Evolutionary conservation across 1,284 basidiomycete species (phyloP), one percentile per base, ranked within the genome.

Genomic region (Pholiota adiposa): DNA sequence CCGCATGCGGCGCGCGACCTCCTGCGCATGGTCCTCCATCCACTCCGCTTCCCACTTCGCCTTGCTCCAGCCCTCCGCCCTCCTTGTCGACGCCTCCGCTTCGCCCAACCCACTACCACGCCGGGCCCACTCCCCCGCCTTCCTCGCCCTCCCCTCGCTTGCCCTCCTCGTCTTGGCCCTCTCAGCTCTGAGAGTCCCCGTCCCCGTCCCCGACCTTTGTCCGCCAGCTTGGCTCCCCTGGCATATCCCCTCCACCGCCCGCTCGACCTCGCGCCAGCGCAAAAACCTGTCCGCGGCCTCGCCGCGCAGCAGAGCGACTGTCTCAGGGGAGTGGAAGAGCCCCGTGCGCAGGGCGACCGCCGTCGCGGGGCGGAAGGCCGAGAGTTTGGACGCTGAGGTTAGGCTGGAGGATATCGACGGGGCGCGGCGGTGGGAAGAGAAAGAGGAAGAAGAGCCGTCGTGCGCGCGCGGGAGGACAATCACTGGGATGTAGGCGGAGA

Each of bases 221-320:
- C 48, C 33, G 27, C 14, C 27, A 41, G 41, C 53, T 14, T 18
- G 56, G 43, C 55, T 51, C 3, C 54, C 59, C 7, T 62, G 36
- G 36, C 56, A 53, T 18, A 69, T 67, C 12, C 55, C 50, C 21
- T 61, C 72, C 14, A 83, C 80, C 4, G 80, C 79, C 33, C 79
- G 77, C 65, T 89, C 85, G 29, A 88, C 81, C 67, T 89, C 87
- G 44, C 85, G 77, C 89, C 88, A 90, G 34, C 82, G 80, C 59
- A 90, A 69, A 71, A 89, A 90, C n/a, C 88, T 80, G 51, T 88
- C 85, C 0, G 84, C 79, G 1, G 86, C 86, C 67, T 90, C 88
- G n/a, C 72, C 73, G 29, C 88, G 81, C 48, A 90, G 74, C 0
- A 76, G 67, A 0, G 79, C 74, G 16, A 89, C 73, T 0, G 80